phyloP scores from a whole-genome alignment of 2,329 filamentous ascomycete species.

The Alternaria sp. region DNA sequence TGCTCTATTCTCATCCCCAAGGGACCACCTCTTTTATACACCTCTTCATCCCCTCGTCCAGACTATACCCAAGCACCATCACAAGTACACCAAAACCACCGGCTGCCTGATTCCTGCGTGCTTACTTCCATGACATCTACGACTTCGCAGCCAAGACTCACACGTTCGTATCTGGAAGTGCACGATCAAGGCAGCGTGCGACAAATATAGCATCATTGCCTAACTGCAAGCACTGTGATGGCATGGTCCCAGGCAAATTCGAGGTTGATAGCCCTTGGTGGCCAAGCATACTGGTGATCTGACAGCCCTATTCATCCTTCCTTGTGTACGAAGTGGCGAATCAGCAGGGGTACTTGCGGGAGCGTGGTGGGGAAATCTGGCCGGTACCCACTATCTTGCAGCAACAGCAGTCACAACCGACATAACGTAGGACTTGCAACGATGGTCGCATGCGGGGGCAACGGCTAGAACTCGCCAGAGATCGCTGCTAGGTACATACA shows the following conservation, averaged over 20 bases:
- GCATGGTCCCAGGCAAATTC: background rate
- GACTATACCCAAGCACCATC: background rate
- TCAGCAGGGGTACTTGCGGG: background rate
- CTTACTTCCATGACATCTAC: conserved; percentile 14
- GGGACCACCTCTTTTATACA: background rate
- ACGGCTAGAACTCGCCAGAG: background rate
- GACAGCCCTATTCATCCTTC: background rate
- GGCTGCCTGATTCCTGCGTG: background rate
- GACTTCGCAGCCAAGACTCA: conserved; percentile 9
- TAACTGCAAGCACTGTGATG: background rate
- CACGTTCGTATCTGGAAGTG: background rate
- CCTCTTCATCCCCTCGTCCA: background rate
- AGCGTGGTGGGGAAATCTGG: background rate
- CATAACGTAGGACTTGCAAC: background rate
- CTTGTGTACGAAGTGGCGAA: background rate
- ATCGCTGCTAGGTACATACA: background rate
- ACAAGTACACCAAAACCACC: background rate
- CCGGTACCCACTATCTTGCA: conserved; percentile 1
- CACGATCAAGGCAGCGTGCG: background rate
- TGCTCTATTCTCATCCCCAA: background rate
- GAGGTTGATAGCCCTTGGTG: background rate
- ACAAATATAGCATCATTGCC: background rate
- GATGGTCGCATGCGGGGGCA: background rate
- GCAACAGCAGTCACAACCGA: background rate
- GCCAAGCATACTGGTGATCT: conserved; percentile 1